Conservation (phyloP, 352 stramenopile species). For the Elongisporangium anandrum region DNA sequence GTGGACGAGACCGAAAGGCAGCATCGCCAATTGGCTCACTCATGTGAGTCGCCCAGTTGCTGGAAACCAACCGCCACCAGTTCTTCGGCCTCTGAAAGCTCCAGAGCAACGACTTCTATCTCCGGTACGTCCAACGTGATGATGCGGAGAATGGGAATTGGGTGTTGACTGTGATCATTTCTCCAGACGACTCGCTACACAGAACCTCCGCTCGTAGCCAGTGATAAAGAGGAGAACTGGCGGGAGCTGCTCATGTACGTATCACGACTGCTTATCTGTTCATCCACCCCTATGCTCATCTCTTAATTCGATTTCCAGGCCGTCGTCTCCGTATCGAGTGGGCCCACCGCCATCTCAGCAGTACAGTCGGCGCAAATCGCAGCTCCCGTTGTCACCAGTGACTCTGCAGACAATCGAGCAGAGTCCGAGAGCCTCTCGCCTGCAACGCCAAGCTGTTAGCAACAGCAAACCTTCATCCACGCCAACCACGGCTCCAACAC, state of each 20-base stretch:
- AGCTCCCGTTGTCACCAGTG: conserved; percentile 13
- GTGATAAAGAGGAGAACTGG: conserved; percentile 26
- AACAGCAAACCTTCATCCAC: background rate
- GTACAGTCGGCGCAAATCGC: conserved; percentile 16
- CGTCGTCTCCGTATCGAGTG: conserved; percentile 23
- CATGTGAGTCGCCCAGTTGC: conserved; percentile 4
- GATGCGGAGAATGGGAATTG: background rate
- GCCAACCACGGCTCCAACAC: background rate
- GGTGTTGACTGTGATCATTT: background rate
- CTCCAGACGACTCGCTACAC: background rate
- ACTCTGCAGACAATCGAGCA: conserved; percentile 18
- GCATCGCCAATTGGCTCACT: conserved; percentile 7
- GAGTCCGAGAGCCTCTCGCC: conserved; percentile 12
- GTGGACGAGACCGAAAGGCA: conserved; percentile 2
- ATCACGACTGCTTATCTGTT: background rate
- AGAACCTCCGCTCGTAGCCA: background rate
- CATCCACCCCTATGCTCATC: background rate
- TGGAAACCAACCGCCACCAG: background rate
- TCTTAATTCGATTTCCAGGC: conserved; percentile 12
- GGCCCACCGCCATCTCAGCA: conserved; percentile 13
- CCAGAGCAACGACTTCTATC: background rate
- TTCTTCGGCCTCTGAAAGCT: conserved; percentile 4
- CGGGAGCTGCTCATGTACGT: conserved; percentile 36
- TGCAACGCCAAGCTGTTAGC: background rate
- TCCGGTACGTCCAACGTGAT: background rate